Evolutionary conservation across 768 basidiomycete genomes (phyloP).

Genomic region (Sporobolomyces roseus): DNA sequence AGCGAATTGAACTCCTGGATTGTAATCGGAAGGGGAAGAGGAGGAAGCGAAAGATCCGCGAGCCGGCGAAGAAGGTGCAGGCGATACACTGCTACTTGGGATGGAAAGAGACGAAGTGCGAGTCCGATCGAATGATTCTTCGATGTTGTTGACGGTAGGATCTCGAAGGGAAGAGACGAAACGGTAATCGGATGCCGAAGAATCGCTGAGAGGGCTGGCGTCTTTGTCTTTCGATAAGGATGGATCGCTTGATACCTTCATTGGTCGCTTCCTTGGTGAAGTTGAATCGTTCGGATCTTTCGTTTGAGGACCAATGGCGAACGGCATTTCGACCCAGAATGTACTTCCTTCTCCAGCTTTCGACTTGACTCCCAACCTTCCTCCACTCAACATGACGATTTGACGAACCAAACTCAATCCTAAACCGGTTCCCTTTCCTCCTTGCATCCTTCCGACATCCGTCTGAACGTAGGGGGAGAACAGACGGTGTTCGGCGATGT

Average conservation of each 20-base stretch:
- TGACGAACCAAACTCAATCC: slow-evolving; percentile 53
- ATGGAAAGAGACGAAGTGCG: slow-evolving; percentile 17
- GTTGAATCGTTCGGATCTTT: background rate
- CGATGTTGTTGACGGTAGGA: slow-evolving; percentile 20
- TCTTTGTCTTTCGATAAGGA: slow-evolving; percentile 16
- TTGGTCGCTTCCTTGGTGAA: background rate
- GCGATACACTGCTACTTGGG: no score
- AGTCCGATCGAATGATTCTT: slow-evolving; percentile 13
- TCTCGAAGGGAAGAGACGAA: slow-evolving; percentile 31
- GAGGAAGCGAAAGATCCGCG: background rate
- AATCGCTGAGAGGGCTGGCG: slow-evolving; percentile 15
- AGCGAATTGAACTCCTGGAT: no score
- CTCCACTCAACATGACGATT: slow-evolving; percentile 52
- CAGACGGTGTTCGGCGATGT: slow-evolving; percentile 48
- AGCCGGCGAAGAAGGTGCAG: background rate
- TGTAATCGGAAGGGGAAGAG: background rate
- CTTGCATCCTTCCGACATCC: slow-evolving; percentile 53
- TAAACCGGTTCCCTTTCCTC: slow-evolving; percentile 53
- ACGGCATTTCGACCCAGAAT: slow-evolving; percentile 28
- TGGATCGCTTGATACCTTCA: slow-evolving; percentile 5
- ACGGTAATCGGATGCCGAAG: slow-evolving; percentile 31
- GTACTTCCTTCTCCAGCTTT: slow-evolving; percentile 34
- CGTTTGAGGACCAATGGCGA: slow-evolving; percentile 22
- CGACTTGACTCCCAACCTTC: slow-evolving; percentile 51
- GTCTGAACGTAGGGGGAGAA: slow-evolving; percentile 51